These are phyloP conservation scores for Leccinum pellstonianum DNA, from an alignment of 768 basidiomycete genomes.

Conservation along the genomic window DNA sequence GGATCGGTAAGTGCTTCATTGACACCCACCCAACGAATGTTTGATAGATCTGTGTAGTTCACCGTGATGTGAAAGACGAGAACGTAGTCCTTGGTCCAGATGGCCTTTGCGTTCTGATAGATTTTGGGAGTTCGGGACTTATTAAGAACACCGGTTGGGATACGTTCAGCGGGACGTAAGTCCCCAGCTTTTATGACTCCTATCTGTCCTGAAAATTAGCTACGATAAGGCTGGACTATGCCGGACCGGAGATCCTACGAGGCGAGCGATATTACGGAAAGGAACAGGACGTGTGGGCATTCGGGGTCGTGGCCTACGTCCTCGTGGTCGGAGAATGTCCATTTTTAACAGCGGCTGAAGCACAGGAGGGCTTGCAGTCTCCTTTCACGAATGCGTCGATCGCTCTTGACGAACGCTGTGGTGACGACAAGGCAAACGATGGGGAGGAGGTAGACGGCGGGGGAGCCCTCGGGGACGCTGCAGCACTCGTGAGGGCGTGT, in stretches of 20 bases:
- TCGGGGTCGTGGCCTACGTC: conserved; percentile 95
- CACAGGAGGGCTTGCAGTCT: conserved; percentile 77
- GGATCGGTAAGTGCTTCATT: conserved; percentile 65
- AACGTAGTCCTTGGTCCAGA: conserved; percentile 82
- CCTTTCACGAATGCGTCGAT: conserved; percentile 77
- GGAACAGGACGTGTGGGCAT: conserved; percentile 98
- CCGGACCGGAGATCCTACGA: conserved; percentile 92
- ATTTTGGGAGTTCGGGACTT: conserved; percentile 92
- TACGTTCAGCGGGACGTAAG: conserved; percentile 90
- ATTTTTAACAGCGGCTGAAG: conserved; percentile 87
- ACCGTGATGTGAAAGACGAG: conserved; percentile 98
- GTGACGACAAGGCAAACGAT: conserved; percentile 66
- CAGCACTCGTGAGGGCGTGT: conserved; percentile 80
- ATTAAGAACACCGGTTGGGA: conserved; percentile 86
- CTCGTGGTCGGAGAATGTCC: conserved; percentile 91
- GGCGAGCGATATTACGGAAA: conserved; percentile 95
- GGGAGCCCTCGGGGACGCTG: conserved; percentile 80
- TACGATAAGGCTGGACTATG: conserved; percentile 75
- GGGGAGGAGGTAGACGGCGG: conserved; percentile 84
- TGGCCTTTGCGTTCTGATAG: conserved; percentile 89
- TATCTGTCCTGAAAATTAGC: conserved; percentile 11
- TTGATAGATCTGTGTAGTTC: conserved; percentile 49
- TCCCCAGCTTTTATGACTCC: conserved; percentile 18
- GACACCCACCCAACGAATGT: conserved; percentile 4
- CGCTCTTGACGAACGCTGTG: conserved; percentile 76